A percentile compares a stretch with the other conserved stretches of the same genome.
Conservation (phyloP, 441 rosid species). For the Bocquillonia castaneifolia region DNA sequence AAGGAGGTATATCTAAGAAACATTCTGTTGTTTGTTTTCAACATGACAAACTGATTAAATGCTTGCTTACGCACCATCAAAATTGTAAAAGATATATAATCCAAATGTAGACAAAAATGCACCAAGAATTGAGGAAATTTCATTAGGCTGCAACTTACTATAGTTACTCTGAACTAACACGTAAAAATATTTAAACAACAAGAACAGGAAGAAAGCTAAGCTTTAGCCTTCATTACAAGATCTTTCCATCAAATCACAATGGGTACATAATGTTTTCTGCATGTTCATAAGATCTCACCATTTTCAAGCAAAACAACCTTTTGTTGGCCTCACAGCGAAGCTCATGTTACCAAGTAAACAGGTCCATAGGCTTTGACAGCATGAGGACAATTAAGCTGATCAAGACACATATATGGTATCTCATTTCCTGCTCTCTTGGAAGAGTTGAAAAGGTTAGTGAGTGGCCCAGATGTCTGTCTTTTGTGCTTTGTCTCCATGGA, state of each 20-base stretch:
- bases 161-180: background rate
- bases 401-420: constrained; percentile 40
- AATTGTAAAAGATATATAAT: no score
- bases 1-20: no score
- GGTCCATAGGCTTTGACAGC: constrained; percentile 45
- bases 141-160: background rate
- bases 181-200: background rate
- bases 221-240: background rate
- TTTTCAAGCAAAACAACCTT: background rate
- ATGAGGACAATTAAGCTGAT: constrained; percentile 24
- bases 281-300: background rate
- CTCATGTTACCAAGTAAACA: constrained; percentile 43
- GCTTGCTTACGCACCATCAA: no score
- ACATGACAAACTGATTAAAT: no score
- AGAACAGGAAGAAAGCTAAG: background rate
- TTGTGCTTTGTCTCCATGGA: constrained; percentile 23
- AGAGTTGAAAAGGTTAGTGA: constrained; percentile 33
- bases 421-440: constrained; percentile 32
- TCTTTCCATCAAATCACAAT: background rate
- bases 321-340: background rate
- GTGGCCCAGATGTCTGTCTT: constrained; percentile 40
- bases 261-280: background rate
- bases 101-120: background rate
- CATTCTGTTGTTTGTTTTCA: no score
- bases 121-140: background rate